A percentile compares a stretch with the other conserved stretches of the same genome.
phyloP scores from a whole-genome alignment of 108 stramenopile genomes.

The Skeletonema menzelii region DNA sequence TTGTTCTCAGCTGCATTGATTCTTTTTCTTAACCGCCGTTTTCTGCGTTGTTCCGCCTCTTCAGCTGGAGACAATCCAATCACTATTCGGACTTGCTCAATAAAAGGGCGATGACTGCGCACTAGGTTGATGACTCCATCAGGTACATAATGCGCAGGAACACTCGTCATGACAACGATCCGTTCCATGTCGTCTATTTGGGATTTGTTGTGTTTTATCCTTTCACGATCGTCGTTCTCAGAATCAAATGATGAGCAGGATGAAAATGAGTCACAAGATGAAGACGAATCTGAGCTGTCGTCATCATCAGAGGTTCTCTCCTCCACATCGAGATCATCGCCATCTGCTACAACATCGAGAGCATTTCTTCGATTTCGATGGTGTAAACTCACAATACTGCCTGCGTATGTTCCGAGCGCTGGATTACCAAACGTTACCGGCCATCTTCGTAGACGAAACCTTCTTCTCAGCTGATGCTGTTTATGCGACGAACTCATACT shows the following conservation, averaged over 20 bases:
- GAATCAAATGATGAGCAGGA: slow-evolving; percentile 27
- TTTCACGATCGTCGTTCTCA: background rate
- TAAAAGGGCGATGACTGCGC: slow-evolving; percentile 66
- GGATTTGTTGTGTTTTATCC: background rate
- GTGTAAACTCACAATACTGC: slow-evolving; percentile 54
- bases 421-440: slow-evolving; percentile 77
- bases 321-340: background rate
- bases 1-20: background rate
- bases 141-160: slow-evolving; percentile 81
- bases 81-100: slow-evolving; percentile 76
- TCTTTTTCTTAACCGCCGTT: slow-evolving; percentile 28
- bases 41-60: slow-evolving; percentile 20
- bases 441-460: slow-evolving; percentile 42
- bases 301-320: background rate
- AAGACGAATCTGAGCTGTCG: slow-evolving; percentile 7
- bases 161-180: slow-evolving; percentile 77
- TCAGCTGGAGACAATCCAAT: slow-evolving; percentile 43
- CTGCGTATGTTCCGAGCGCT: slow-evolving; percentile 67
- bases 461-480: background rate
- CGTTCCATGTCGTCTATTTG: slow-evolving; percentile 12
- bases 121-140: slow-evolving; percentile 80
- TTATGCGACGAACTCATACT: background rate
- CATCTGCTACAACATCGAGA: background rate
- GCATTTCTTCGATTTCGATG: slow-evolving; percentile 16
- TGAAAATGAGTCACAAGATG: slow-evolving; percentile 32